Conservation (phyloP, 1,284 basidiomycete genomes). For the Apiotrichum sp. region DNA sequence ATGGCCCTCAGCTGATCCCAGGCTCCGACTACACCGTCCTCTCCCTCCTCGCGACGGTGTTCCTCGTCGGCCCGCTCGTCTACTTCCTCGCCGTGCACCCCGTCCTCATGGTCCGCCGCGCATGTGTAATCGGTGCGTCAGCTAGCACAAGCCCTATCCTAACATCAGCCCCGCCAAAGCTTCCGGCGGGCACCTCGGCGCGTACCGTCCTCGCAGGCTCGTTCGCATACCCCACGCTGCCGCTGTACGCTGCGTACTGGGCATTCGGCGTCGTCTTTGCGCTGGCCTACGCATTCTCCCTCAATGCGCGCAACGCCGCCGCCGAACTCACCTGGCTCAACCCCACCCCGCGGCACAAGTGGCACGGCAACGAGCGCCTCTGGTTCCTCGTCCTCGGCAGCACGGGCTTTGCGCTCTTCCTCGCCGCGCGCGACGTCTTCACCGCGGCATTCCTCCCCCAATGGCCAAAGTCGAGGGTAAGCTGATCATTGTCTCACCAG, state of each 20-base stretch:
- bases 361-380: slow-evolving; percentile 42
- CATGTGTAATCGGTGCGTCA: slow-evolving; percentile 29
- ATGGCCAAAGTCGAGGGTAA: slow-evolving; percentile 25
- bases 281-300: slow-evolving; percentile 12
- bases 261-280: slow-evolving; percentile 19
- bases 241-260: slow-evolving; percentile 21
- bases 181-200: slow-evolving; percentile 9
- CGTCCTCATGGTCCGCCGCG: slow-evolving; percentile 32
- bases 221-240: slow-evolving; percentile 16
- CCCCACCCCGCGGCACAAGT: slow-evolving; percentile 33
- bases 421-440: slow-evolving; percentile 29
- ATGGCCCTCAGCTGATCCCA: background rate
- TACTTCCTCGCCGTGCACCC: slow-evolving; percentile 56
- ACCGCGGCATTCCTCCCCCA: slow-evolving; percentile 15
- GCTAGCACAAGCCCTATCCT: background rate
- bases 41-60: slow-evolving; percentile 6
- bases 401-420: slow-evolving; percentile 17
- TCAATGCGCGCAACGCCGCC: slow-evolving; percentile 10
- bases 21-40: slow-evolving; percentile 9
- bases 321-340: slow-evolving; percentile 17
- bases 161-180: slow-evolving; percentile 13
- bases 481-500: background rate
- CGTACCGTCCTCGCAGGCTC: slow-evolving; percentile 16
- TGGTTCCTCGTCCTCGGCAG: slow-evolving; percentile 37
- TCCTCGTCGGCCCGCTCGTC: slow-evolving; percentile 44